Evolutionary conservation across 768 basidiomycete genomes (phyloP).

Genomic region (Tulasnella sp.): DNA sequence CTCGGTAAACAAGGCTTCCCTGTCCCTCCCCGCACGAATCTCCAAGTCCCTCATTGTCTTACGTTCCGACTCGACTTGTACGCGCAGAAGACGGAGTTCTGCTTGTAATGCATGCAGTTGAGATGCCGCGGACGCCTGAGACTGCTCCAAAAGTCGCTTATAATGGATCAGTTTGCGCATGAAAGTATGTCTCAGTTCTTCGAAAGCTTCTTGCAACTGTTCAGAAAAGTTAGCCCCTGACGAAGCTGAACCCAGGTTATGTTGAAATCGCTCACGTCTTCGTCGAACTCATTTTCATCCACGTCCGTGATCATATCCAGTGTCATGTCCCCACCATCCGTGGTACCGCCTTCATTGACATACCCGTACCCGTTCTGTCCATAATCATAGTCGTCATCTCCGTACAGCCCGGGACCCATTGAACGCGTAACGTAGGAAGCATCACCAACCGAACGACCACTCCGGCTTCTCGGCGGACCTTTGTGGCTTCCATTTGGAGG

Average conservation of each 20-base stretch:
- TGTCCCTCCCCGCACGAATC: conserved; percentile 12
- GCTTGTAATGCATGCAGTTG: conserved; percentile 83
- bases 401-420: conserved; percentile 9
- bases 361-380: not conserved
- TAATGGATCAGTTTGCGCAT: conserved; percentile 57
- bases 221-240: not conserved
- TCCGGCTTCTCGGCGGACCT: not conserved
- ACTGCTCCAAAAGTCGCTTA: conserved; percentile 70
- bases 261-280: conserved; percentile 9
- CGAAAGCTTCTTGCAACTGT: conserved; percentile 42
- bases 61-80: conserved; percentile 32
- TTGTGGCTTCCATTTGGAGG: not conserved
- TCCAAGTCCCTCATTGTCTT: conserved; percentile 12
- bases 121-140: conserved; percentile 69
- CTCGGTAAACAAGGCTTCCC: conserved; percentile 17
- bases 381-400: not conserved
- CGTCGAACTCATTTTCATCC: conserved; percentile 20
- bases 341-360: not conserved
- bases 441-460: not conserved
- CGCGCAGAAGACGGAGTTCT: conserved; percentile 59
- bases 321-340: conserved; percentile 6
- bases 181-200: conserved; percentile 38
- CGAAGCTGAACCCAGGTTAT: not conserved
- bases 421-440: not conserved
- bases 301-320: conserved; percentile 23